Conservation (phyloP, 2,329 filamentous ascomycete species). For the Grosmannia serpens region DNA sequence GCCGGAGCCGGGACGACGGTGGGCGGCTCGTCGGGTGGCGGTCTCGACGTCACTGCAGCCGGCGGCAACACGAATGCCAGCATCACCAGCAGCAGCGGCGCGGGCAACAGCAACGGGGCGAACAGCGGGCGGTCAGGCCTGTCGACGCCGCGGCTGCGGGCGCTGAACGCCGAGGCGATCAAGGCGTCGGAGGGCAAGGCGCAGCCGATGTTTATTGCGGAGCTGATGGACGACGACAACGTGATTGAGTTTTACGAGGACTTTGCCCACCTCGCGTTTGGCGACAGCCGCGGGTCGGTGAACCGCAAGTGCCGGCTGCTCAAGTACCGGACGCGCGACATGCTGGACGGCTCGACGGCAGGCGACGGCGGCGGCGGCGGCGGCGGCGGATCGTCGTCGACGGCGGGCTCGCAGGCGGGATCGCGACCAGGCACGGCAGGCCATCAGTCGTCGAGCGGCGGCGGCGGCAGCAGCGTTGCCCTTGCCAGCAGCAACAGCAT, state of each 20-base stretch:
- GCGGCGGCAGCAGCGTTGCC: neutral
- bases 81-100: neutral
- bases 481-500: slow-evolving; percentile 29
- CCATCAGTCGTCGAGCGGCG: neutral
- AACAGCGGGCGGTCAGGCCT: slow-evolving; percentile 49
- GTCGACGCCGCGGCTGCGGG: slow-evolving; percentile 40
- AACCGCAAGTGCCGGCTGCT: slow-evolving; percentile 75
- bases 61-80: neutral
- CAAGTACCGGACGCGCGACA: slow-evolving; percentile 74
- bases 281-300: slow-evolving; percentile 76
- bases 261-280: slow-evolving; percentile 85
- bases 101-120: slow-evolving; percentile 40
- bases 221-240: slow-evolving; percentile 85
- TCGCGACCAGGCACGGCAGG: neutral
- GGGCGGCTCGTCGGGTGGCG: neutral
- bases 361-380: slow-evolving; percentile 10
- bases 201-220: slow-evolving; percentile 80
- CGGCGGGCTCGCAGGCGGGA: neutral
- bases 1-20: neutral
- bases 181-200: slow-evolving; percentile 36
- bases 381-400: neutral
- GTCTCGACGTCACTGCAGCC: neutral
- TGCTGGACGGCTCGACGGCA: slow-evolving; percentile 22
- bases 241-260: slow-evolving; percentile 94
- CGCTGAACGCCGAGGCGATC: slow-evolving; percentile 17